Percentiles rank a stretch among this genome's conserved stretches.
phyloP scores from a whole-genome alignment of 768 basidiomycete species.

The Russula brevipes region DNA sequence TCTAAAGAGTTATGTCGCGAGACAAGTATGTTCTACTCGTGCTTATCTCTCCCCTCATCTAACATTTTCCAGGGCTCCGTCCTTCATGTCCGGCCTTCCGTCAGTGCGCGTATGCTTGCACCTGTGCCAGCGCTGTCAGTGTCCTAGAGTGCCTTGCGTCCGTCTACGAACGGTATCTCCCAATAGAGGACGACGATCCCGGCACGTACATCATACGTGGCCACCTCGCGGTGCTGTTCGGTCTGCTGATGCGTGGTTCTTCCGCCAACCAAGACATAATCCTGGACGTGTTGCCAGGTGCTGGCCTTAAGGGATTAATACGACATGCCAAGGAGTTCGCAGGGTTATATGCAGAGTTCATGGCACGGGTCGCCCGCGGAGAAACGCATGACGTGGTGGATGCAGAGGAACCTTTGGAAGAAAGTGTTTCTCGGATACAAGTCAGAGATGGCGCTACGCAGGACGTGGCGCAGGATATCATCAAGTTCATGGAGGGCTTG shows the following conservation, averaged over 20 bases:
- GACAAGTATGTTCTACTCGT: slow-evolving; percentile 43
- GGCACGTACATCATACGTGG: slow-evolving; percentile 52
- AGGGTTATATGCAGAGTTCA: slow-evolving; percentile 37
- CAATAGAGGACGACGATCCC: slow-evolving; percentile 28
- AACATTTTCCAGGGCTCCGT: slow-evolving; percentile 40
- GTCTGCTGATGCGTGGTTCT: slow-evolving; percentile 39
- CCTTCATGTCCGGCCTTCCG: slow-evolving; percentile 48
- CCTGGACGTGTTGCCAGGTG: slow-evolving; percentile 35
- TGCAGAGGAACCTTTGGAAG: slow-evolving; percentile 18
- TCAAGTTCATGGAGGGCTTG: slow-evolving; percentile 48
- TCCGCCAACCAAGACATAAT: slow-evolving; percentile 33
- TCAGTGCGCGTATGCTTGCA: slow-evolving; percentile 49
- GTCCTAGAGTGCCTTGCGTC: slow-evolving; percentile 47
- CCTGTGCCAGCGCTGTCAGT: slow-evolving; percentile 42
- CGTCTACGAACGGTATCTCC: slow-evolving; percentile 44
- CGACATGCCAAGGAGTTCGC: slow-evolving; percentile 39
- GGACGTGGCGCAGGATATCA: slow-evolving; percentile 38
- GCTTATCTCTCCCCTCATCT: slow-evolving; percentile 1
- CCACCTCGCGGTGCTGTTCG: slow-evolving; percentile 72
- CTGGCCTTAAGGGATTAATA: slow-evolving; percentile 34
- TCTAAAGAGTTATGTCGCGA: slow-evolving; percentile 44
- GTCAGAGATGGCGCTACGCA: slow-evolving; percentile 27
- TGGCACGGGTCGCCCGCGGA: slow-evolving; percentile 28
- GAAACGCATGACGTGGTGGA: slow-evolving; percentile 18
- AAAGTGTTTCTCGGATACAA: slow-evolving; percentile 1